Base-by-base conservation (phyloP, 2,329 filamentous ascomycete species). In the Pseudocercospora eumusae region DNA sequence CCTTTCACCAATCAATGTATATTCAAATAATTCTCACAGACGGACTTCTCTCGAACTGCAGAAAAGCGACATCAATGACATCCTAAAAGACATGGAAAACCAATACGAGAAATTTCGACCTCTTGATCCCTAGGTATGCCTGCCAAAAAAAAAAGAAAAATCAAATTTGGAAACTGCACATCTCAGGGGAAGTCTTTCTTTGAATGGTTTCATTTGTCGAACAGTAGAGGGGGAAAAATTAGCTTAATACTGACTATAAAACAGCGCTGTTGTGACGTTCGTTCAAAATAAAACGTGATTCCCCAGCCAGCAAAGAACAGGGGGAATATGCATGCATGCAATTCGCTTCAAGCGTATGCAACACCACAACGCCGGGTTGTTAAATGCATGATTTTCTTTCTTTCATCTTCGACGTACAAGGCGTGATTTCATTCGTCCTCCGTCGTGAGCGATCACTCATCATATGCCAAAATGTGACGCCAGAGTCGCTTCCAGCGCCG, bases 331-430 rank as follows among this genome's bases (percentile, higher is more conserved):
- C n/a, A n/a, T n/a, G 47, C 47, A 27, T 36, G 36, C 36, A 28
- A 25, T n/a, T 28, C 47, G 47, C 47, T 28, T 52, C 47, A 52
- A 52, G 47, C 47, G 47, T 49, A 49, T 49, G 44, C 44, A 49
- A 53, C 49, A 53, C 25, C 52, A 54, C 52, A 54, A 54, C 52
- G 52, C 52, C 52, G 52, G 52, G 52, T 54, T 54, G 52, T 54
- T 54, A 54, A 42, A 54, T 54, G 52, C 52, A 54, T 54, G 52
- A 40, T 54, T 10, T 33, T 28, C 15, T 15, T 27, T 54, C 27
- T 33, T 36, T 54, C 52, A 31, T 54, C 52, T 54, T 36, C 52
- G 28, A 31, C 52, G 52, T 54, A 40, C 52, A 54, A 33, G 52
- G 52, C 28, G 52, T 40, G 52, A 27, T 25, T 31, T 25, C 44